A percentile compares a stretch with the other conserved stretches of the same genome.
Conservation (phyloP, 441 rosid genomes). For the Breynia disticha region DNA sequence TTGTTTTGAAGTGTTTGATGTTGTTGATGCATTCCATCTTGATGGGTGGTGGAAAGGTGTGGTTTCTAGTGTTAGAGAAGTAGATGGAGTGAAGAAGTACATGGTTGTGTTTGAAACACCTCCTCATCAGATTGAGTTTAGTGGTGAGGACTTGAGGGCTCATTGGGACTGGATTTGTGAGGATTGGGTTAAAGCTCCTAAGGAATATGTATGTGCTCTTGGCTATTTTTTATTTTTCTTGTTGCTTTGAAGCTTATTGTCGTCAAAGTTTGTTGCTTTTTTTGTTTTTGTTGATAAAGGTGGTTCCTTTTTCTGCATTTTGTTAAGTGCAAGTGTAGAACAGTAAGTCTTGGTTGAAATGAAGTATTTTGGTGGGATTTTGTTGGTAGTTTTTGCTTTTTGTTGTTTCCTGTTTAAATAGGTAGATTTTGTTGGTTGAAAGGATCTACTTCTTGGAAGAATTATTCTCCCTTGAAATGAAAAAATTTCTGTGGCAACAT, state of each 20-base stretch:
- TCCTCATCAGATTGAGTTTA: constrained; percentile 28
- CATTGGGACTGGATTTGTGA: constrained; percentile 58
- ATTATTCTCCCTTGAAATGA: too few species aligned
- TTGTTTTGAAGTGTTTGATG: constrained; percentile 33
- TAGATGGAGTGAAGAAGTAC: constrained; percentile 19
- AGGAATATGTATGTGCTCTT: background rate
- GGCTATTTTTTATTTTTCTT: background rate
- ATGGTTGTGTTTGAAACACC: constrained; percentile 46
- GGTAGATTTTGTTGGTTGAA: too few species aligned
- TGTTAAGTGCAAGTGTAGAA: too few species aligned
- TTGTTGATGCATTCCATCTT: constrained; percentile 51
- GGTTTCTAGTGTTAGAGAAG: constrained; percentile 40
- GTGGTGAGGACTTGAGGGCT: constrained; percentile 32
- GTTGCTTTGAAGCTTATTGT: background rate
- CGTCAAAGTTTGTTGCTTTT: too few species aligned
- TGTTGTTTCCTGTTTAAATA: too few species aligned
- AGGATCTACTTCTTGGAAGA: too few species aligned
- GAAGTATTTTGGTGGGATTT: too few species aligned
- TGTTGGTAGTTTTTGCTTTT: too few species aligned
- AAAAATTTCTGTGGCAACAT: too few species aligned
- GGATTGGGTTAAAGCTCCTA: constrained; percentile 36
- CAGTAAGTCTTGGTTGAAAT: too few species aligned
- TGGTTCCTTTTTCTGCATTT: too few species aligned
- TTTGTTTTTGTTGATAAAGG: too few species aligned
- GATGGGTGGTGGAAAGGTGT: constrained; percentile 94